Base-by-base conservation (phyloP, 768 basidiomycete genomes). In the Rhizopogon roseolus region DNA sequence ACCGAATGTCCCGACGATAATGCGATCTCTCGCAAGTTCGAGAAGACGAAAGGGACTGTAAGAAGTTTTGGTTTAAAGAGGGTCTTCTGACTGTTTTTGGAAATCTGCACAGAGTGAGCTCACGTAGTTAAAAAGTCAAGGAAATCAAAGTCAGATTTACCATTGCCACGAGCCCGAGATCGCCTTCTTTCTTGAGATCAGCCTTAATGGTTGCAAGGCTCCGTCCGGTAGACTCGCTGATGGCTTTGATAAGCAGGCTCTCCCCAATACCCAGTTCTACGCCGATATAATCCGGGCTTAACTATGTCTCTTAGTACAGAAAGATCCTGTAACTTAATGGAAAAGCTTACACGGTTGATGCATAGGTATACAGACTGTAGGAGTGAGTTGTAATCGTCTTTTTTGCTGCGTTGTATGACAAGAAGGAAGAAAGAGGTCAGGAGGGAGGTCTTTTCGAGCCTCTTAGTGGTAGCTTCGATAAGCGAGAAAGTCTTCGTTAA, bases 251-350 rank as follows among this genome's bases (percentile, higher is more conserved):
- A 37, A 99, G 78, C 17, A 98, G 72, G 59, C 88, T 91, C 68
- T 99, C 97, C 16, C 96, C 97, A 54, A 98, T 95, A 32, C 97
- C 97, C 2, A 99, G 81, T 67, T 99, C 96, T 50, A 98, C 77
- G 28, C 96, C 95, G 54, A 91, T 76, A 68, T 98, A 98, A 67
- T 98, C 97, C 14, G 97, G 95, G 60, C 93, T 86, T 53, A 98
- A 68, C 95, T 98, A 52, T 42, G 46, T 28, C 32, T 16, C 34
- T 48, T 16, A 48, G 58, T 52, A 38, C 44, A 43, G 19, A 56
- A 49, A 54, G 39, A 17, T 4, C 14, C 4, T 27, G 44, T 22
- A 13, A 27, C 1, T 6, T 17, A 8, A 38, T 41, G 11, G 29
- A 45, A 43, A 11, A 48, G 14, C 22, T 50, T 66, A 98, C 94